Percentiles rank a stretch among this genome's conserved stretches.
Evolutionary conservation across 164 flowering plant genomes (phyloP).

Genomic region (Vitis rupestris): DNA sequence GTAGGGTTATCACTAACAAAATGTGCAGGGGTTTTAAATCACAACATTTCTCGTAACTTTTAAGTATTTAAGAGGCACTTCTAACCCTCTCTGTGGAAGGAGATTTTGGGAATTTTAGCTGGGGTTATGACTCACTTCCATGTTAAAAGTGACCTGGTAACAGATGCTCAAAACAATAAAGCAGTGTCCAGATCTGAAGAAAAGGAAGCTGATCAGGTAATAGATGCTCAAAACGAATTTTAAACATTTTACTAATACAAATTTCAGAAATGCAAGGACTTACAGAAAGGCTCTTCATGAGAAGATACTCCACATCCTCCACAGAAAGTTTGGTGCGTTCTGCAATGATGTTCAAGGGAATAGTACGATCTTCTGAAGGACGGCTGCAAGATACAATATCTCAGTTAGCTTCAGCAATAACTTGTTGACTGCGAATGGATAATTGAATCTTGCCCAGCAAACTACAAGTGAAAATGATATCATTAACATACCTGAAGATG

Average conservation of each 20-base stretch:
- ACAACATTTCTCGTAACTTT: too few species aligned
- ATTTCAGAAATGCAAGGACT: constrained; percentile 29
- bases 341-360: constrained; percentile 75
- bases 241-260: neutral
- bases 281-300: constrained; percentile 96
- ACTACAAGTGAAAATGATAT: neutral
- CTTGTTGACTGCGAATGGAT: neutral
- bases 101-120: too few species aligned
- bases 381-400: constrained; percentile 54
- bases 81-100: too few species aligned
- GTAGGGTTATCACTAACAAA: too few species aligned
- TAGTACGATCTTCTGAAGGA: constrained; percentile 86
- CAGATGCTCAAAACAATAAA: too few species aligned
- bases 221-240: neutral
- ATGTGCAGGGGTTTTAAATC: too few species aligned
- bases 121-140: too few species aligned
- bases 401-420: neutral
- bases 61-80: too few species aligned
- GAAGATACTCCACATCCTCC: constrained; percentile 93
- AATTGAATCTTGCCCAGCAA: neutral
- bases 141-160: too few species aligned
- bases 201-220: neutral
- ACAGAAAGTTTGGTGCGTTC: constrained; percentile 83
- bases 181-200: too few species aligned
- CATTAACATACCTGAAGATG: constrained; percentile 69